Conservation (phyloP, 495 filamentous ascomycete genomes). For the Bathelium albidoporum region DNA sequence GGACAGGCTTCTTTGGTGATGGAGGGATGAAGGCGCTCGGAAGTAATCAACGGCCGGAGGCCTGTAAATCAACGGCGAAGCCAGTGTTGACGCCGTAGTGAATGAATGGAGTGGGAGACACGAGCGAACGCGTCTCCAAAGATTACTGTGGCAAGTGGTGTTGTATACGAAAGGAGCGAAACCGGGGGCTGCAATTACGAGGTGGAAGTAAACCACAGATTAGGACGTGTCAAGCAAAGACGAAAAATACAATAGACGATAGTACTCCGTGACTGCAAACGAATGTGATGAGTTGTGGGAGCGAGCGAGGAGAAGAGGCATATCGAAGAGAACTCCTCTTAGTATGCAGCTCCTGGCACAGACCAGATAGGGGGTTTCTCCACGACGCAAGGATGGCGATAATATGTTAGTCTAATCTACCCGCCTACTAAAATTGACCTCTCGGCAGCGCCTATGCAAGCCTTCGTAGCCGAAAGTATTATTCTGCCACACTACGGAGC, state of each 20-base stretch:
- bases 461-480: not conserved
- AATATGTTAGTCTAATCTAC: conserved; percentile 4
- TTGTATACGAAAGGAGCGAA: not conserved
- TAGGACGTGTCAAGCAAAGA: not conserved
- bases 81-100: conserved; percentile 5
- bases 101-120: not conserved
- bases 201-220: not conserved
- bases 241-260: not conserved
- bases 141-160: not conserved
- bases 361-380: conserved; percentile 4
- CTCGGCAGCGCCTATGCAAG: conserved; percentile 3
- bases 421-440: not conserved
- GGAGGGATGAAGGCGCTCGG: not conserved
- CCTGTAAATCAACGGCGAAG: conserved; percentile 1
- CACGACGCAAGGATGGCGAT: conserved; percentile 7
- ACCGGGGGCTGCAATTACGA: not conserved
- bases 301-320: not conserved
- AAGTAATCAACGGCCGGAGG: conserved; percentile 5
- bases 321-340: not conserved
- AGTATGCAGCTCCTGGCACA: conserved; percentile 1
- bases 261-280: not conserved
- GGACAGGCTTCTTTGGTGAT: not conserved
- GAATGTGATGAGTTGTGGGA: conserved; percentile 1
- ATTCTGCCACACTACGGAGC: not conserved
- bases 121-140: not conserved